These are phyloP conservation scores for Rhytidiadelphus loreus DNA, from an alignment of 225 moss, liverwort and hornwort genomes.

Conservation along the genomic window DNA sequence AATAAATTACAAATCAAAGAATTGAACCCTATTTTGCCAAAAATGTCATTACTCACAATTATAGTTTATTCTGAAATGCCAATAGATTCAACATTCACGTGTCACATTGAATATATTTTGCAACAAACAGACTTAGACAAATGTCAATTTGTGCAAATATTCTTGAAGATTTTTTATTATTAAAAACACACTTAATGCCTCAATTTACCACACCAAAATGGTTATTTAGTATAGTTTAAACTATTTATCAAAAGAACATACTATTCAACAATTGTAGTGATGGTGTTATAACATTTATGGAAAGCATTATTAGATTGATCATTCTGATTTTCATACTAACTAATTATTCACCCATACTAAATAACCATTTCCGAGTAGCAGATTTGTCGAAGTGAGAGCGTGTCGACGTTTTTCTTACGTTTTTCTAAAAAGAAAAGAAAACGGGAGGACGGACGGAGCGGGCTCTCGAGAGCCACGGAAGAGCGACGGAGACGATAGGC, in stretches of 20 bases:
- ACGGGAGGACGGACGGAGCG: not conserved
- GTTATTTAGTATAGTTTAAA: accelerated
- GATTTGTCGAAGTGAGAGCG: not conserved
- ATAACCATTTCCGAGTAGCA: not conserved
- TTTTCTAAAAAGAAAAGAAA: not conserved
- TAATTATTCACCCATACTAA: not conserved
- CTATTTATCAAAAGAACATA: not conserved
- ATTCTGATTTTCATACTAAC: not conserved
- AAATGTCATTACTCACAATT: not conserved
- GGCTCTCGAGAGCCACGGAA: not conserved
- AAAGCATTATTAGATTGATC: not conserved
- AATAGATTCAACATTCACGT: not conserved
- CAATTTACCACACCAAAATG: not conserved
- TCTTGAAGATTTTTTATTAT: not conserved
- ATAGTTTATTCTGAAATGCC: no score
- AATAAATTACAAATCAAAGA: not conserved
- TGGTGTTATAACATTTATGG: accelerated
- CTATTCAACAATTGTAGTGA: not conserved
- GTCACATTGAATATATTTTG: not conserved
- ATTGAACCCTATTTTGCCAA: not conserved
- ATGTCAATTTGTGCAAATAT: not conserved
- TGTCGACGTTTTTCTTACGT: not conserved
- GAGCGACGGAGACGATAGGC: not conserved
- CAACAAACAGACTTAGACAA: accelerated
- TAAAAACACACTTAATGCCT: accelerated